Evolutionary conservation across 2,329 filamentous ascomycete species (phyloP).

Genomic region (Neospermospora avenae): DNA sequence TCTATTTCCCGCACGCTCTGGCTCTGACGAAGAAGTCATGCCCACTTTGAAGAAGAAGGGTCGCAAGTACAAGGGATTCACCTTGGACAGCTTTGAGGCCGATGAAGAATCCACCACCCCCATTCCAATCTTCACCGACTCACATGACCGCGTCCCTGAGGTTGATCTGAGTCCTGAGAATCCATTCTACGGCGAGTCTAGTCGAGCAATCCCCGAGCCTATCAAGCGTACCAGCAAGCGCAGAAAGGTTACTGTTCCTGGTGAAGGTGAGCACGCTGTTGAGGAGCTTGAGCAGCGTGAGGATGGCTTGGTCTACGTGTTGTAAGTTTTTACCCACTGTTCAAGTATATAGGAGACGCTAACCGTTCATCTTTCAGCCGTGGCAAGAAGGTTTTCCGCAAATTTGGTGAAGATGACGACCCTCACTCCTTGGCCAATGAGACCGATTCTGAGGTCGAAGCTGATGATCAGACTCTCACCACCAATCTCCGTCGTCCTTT

Average conservation of each 20-base stretch:
- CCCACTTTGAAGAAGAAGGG: conserved; percentile 57
- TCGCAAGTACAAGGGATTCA: conserved; percentile 54
- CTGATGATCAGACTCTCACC: conserved; percentile 31
- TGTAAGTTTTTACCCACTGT: conserved; percentile 58
- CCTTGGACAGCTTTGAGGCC: conserved; percentile 55
- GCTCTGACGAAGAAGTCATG: conserved; percentile 52
- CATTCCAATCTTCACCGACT: conserved; percentile 76
- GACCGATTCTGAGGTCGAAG: conserved; percentile 34
- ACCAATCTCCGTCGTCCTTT: conserved; percentile 44
- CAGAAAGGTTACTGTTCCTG: conserved; percentile 48
- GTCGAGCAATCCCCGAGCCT: conserved; percentile 40
- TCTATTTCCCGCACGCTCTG: conserved; percentile 50
- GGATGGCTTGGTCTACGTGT: conserved; percentile 72
- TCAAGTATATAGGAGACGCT: conserved; percentile 15
- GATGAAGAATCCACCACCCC: conserved; percentile 48
- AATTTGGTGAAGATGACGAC: conserved; percentile 39
- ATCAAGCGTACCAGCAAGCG: conserved; percentile 52
- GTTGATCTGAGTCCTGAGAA: conserved; percentile 65
- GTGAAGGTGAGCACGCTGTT: conserved; percentile 46
- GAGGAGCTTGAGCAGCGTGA: conserved; percentile 61
- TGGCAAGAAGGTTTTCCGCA: conserved; percentile 75
- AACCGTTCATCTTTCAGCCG: conserved; percentile 51
- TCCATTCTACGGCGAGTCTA: conserved; percentile 60
- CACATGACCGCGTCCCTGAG: conserved; percentile 72
- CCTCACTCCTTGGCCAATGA: conserved; percentile 6